Percentiles rank a stretch among this genome's conserved stretches.
Conservation (phyloP, 768 basidiomycete genomes). For the Atractiella rhizophila region DNA sequence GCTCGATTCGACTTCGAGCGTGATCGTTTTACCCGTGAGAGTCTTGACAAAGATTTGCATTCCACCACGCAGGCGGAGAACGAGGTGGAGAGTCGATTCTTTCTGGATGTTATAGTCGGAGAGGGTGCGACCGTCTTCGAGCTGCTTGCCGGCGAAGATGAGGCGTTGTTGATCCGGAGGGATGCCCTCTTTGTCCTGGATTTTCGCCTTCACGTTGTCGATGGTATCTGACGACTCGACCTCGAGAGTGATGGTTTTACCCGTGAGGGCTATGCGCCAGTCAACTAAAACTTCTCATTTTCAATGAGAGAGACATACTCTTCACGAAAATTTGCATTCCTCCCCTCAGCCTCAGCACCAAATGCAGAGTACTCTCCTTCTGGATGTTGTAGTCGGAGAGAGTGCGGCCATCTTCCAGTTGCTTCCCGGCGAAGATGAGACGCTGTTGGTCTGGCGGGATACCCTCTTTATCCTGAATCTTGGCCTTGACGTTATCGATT, state of each 20-base stretch:
- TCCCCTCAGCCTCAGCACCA: slow-evolving; percentile 91
- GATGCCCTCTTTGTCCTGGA: slow-evolving; percentile 83
- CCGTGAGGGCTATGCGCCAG: no score
- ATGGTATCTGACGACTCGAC: slow-evolving; percentile 84
- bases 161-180: slow-evolving; percentile 77
- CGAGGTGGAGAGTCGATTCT: slow-evolving; percentile 55
- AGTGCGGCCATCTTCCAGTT: slow-evolving; percentile 95
- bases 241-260: slow-evolving; percentile 43
- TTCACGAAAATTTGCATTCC: slow-evolving; percentile 85
- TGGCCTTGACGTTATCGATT: no score
- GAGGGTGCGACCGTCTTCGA: slow-evolving; percentile 93
- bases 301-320: slow-evolving; percentile 54
- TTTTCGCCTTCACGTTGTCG: slow-evolving; percentile 82
- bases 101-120: slow-evolving; percentile 67
- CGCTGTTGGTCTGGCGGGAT: slow-evolving; percentile 59
- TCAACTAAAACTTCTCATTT: no score
- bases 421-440: slow-evolving; percentile 95
- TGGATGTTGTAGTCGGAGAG: slow-evolving; percentile 79
- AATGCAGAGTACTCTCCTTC: slow-evolving; percentile 42
- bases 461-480: no score
- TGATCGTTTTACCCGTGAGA: slow-evolving; percentile 69
- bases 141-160: slow-evolving; percentile 96
- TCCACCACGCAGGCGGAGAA: slow-evolving; percentile 80
- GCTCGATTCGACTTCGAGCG: slow-evolving; percentile 71
- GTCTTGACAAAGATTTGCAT: slow-evolving; percentile 76